phyloP scores from a whole-genome alignment of 1,284 basidiomycete genomes.

The Fomitopsis pinicola region DNA sequence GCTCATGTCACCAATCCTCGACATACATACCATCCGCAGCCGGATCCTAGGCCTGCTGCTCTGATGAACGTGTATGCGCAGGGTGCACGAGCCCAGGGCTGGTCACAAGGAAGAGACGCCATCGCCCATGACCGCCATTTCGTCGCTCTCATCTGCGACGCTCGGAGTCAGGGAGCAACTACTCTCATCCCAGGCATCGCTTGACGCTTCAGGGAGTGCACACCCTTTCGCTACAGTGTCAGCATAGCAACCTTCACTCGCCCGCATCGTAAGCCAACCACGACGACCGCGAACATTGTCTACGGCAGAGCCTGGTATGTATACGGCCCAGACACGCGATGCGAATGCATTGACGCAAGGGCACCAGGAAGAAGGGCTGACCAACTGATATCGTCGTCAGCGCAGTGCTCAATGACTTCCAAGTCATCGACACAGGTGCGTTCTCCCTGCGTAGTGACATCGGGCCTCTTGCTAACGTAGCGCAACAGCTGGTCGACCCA shows the following conservation, averaged over 20 bases:
- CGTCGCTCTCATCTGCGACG: no score
- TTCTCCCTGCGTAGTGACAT: neutral
- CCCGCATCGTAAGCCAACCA: neutral
- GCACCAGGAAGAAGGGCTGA: slow-evolving; percentile 63
- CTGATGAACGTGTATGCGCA: no score
- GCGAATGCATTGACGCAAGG: neutral
- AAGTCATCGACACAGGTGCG: slow-evolving; percentile 75
- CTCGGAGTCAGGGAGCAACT: no score
- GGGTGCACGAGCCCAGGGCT: no score
- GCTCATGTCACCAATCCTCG: no score
- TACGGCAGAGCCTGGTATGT: slow-evolving; percentile 71
- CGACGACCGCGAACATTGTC: slow-evolving; percentile 38
- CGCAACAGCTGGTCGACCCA: slow-evolving; percentile 65
- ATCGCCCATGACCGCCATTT: no score
- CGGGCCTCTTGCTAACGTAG: slow-evolving; percentile 8
- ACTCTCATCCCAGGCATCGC: no score
- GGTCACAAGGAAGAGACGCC: no score
- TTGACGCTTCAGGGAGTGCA: no score
- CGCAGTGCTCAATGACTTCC: slow-evolving; percentile 72
- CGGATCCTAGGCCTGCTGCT: no score
- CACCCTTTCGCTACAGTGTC: neutral
- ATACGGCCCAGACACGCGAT: slow-evolving; percentile 54
- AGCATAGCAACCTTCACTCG: neutral
- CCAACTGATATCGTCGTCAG: slow-evolving; percentile 65
- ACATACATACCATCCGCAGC: no score